Base-by-base conservation (phyloP, 139 green algal genomes). In the Picochlorum sp. region DNA sequence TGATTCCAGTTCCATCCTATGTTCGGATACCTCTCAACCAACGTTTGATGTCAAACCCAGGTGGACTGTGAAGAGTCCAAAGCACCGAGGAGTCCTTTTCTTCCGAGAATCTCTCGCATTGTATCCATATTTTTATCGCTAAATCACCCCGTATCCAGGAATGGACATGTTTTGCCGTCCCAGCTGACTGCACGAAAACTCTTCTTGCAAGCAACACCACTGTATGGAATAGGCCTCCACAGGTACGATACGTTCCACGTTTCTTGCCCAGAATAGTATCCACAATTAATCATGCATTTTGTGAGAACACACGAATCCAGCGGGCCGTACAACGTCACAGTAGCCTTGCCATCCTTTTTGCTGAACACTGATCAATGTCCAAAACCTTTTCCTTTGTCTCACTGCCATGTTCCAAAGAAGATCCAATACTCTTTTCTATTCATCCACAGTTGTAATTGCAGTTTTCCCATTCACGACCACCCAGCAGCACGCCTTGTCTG, bases 41-140 rank as follows among this genome's bases (percentile, higher is more conserved):
- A 78, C 45, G 62, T 72, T 44, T 78, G 58, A 95, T 90, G 44
- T 81, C 47, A 58, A 95, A 91, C 16, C 89, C 88, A 20, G 79
- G 75, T 83, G 58, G 80, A 69, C 0, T 68, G 73, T 1, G 74
- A 59, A 4, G 37, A 44, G 50, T 54, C 59, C 34, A 61, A 30
- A 20, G 0, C 18, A 26, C 15, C 6, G n/a, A 21, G 10, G 44
- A 13, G 23, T 37, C 57, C 28, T 38, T 68, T 47, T 56, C 63
- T 23, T 8, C 18, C 23, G 66, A 82, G 97, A 92, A 65, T 98
- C 90, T 50, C 92, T 73, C 0, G 92, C 92, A 24, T 84, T 92
- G 77, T 98, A 98, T 74, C 93, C 73, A 90, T 98, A 79, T 95
- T 97, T 70, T 98, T 9, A 98, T 78, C 4, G 88, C 91, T 49